Evolutionary conservation across 306 rosid genomes (phyloP).

Genomic region (Sophora flavescens): DNA sequence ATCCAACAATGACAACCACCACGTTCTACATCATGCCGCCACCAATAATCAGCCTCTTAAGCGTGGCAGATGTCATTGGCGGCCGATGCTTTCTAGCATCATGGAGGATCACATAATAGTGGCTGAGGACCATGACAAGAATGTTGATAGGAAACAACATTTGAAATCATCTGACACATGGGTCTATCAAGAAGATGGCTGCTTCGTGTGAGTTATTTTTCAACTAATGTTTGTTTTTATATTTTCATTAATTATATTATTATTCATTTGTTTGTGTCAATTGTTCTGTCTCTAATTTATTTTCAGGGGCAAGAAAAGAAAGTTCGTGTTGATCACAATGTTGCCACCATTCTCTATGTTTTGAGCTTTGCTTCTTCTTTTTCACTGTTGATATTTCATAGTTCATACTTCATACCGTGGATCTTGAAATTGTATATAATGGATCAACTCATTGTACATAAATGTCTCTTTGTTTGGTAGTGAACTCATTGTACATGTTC

Average conservation of each 20-base stretch:
- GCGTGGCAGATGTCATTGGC: background rate
- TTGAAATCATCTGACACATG: background rate
- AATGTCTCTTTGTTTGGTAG: background rate
- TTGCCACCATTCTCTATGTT: conserved; percentile 23
- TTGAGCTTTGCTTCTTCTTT: conserved; percentile 14
- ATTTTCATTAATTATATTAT: background rate
- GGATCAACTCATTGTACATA: background rate
- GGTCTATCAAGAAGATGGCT: background rate
- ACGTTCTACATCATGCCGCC: background rate
- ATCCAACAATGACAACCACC: background rate
- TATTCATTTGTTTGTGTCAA: background rate
- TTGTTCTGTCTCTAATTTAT: background rate
- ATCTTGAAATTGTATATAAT: no score
- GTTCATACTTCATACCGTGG: background rate
- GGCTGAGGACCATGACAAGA: conserved; percentile 12
- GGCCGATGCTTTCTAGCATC: conserved; percentile 39
- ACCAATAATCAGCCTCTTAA: background rate
- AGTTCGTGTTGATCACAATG: background rate
- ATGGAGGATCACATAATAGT: conserved; percentile 27
- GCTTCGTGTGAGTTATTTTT: background rate
- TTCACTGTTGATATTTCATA: background rate
- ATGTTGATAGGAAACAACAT: background rate
- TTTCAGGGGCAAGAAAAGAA: conserved; percentile 20
- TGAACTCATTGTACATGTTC: background rate
- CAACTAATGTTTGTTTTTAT: background rate